A percentile compares a stretch with the other conserved stretches of the same genome.
phyloP scores from a whole-genome alignment of 2,329 filamentous ascomycete genomes.

The Cladosporium sp. region DNA sequence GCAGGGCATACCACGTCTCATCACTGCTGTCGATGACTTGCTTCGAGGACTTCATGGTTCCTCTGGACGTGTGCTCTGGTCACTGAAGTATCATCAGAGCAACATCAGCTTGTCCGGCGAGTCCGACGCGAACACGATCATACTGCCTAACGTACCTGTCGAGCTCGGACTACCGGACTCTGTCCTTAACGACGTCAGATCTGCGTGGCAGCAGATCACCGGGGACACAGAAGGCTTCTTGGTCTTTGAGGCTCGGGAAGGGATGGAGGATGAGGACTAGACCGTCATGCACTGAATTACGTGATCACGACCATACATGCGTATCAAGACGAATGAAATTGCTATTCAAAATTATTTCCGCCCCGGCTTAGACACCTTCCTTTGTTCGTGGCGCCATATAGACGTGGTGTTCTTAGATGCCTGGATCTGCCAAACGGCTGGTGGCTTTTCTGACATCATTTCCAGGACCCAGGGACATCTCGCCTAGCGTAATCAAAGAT shows the following conservation, averaged over 20 bases:
- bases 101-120: conserved; percentile 29
- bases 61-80: conserved; percentile 50
- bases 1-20: conserved; percentile 40
- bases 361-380: background rate
- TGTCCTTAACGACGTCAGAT: conserved; percentile 65
- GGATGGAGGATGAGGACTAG: conserved; percentile 56
- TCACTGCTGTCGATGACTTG: conserved; percentile 47
- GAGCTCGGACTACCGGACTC: conserved; percentile 75
- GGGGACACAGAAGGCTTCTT: conserved; percentile 66
- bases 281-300: background rate
- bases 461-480: background rate
- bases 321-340: background rate
- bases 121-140: conserved; percentile 38
- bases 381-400: background rate
- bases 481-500: background rate
- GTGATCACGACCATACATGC: conserved; percentile 3
- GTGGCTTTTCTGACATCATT: background rate
- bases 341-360: background rate
- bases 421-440: background rate
- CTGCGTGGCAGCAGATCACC: conserved; percentile 69
- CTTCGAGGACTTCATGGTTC: conserved; percentile 41
- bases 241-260: conserved; percentile 75
- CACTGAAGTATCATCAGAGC: conserved; percentile 54
- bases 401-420: background rate
- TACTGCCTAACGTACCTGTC: conserved; percentile 56